These are phyloP conservation scores for Colletotrichum siamense DNA, from an alignment of 2,329 filamentous ascomycete species.

Conservation along the genomic window DNA sequence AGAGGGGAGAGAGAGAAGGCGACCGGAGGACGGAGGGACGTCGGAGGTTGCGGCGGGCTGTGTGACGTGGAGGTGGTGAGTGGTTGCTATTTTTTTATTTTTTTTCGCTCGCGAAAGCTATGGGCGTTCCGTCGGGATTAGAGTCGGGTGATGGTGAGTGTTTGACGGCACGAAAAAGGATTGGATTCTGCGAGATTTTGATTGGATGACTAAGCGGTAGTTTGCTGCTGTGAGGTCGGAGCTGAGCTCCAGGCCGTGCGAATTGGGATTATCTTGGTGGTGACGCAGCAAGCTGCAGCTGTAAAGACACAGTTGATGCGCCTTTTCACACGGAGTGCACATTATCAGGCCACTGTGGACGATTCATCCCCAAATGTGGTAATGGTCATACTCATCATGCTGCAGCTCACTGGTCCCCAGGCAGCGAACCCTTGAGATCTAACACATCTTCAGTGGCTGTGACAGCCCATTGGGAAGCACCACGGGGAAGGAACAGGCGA, in stretches of 20 bases:
- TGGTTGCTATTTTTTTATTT: constrained; percentile 3
- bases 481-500: background rate
- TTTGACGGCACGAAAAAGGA: constrained; percentile 23
- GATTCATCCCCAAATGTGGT: constrained; percentile 4
- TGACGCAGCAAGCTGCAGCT: background rate
- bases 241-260: constrained; percentile 23
- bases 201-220: constrained; percentile 26
- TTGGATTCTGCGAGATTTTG: constrained; percentile 26
- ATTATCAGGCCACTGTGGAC: constrained; percentile 14
- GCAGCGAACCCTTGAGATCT: background rate
- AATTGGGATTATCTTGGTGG: background rate
- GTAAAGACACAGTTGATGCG: background rate
- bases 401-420: constrained; percentile 5
- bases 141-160: constrained; percentile 33
- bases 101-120: constrained; percentile 18
- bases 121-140: constrained; percentile 26
- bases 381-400: constrained; percentile 14
- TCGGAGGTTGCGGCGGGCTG: background rate
- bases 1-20: background rate
- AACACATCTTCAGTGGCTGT: constrained; percentile 1
- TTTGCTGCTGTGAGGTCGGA: background rate
- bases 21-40: constrained; percentile 15
- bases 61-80: constrained; percentile 17
- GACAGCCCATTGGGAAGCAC: background rate
- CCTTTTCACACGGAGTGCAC: background rate